A percentile compares a stretch with the other conserved stretches of the same genome.
These are phyloP conservation scores for Fraxinus xanthoxyloides DNA, from an alignment of 305 asterid species.

Conservation along the genomic window DNA sequence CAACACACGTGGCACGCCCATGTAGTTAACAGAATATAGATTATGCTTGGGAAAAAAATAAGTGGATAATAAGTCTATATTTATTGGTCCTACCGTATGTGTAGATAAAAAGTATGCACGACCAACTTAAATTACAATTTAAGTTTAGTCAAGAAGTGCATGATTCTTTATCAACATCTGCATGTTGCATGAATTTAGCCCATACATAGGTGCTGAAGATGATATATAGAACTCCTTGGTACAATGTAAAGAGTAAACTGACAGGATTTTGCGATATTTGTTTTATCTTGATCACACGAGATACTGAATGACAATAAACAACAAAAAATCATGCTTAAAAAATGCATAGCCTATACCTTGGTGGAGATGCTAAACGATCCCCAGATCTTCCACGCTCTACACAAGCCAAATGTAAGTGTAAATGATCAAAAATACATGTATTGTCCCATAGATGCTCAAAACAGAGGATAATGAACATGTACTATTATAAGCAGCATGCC, in stretches of 20 bases:
- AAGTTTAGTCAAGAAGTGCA: background rate
- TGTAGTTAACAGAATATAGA: background rate
- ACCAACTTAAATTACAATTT: background rate
- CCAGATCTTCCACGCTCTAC: conserved; percentile 45
- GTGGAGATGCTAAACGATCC: conserved; percentile 50
- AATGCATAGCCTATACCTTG: conserved; percentile 42
- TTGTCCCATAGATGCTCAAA: background rate
- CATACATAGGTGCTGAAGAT: background rate
- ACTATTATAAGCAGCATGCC: conserved; percentile 7
- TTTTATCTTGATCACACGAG: background rate
- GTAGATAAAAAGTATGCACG: background rate
- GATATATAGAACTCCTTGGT: background rate
- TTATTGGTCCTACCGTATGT: background rate
- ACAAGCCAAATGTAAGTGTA: conserved; percentile 25
- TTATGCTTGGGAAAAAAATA: background rate
- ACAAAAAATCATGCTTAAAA: conserved; percentile 10
- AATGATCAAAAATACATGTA: conserved; percentile 10
- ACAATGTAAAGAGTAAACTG: background rate
- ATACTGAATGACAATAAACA: background rate
- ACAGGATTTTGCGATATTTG: background rate
- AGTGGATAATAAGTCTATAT: background rate
- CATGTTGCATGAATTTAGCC: background rate
- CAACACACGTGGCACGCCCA: background rate
- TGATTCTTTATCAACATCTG: background rate
- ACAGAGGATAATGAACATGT: conserved; percentile 1